Percentiles rank a stretch among this genome's conserved stretches.
phyloP scores from a whole-genome alignment of 768 basidiomycete species.

The Harrya chromipes region DNA sequence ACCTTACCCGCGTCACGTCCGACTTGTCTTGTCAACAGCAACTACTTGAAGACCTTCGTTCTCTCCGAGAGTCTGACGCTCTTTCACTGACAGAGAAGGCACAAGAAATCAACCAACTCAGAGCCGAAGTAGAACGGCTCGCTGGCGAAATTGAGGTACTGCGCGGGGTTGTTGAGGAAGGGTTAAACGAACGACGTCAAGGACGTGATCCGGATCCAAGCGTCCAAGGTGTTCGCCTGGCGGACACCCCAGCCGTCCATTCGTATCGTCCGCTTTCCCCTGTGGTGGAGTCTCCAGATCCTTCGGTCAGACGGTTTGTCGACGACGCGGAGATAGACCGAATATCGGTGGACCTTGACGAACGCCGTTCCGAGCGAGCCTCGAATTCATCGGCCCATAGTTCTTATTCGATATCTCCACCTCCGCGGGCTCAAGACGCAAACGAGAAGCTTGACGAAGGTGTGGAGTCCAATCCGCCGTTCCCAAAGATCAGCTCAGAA shows the following conservation, averaged over 20 bases:
- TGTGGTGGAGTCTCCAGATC: slow-evolving; percentile 1
- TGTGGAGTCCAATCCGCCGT: slow-evolving; percentile 43
- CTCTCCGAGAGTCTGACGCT: slow-evolving; percentile 60
- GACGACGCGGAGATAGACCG: slow-evolving; percentile 57
- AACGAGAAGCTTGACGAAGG: slow-evolving; percentile 24
- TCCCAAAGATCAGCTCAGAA: slow-evolving; percentile 80
- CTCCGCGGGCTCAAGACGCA: slow-evolving; percentile 1
- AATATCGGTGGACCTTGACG: slow-evolving; percentile 65
- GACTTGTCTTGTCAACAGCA: slow-evolving; percentile 78
- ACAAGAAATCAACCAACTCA: slow-evolving; percentile 63
- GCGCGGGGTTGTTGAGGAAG: slow-evolving; percentile 84
- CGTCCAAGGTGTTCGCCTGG: slow-evolving; percentile 3
- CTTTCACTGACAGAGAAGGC: slow-evolving; percentile 55
- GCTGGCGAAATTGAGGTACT: slow-evolving; percentile 84
- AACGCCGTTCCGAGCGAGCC: slow-evolving; percentile 54
- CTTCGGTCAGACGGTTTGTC: slow-evolving; percentile 39
- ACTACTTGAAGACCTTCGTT: slow-evolving; percentile 62
- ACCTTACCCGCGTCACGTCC: slow-evolving; percentile 72
- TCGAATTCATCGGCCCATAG: slow-evolving; percentile 27
- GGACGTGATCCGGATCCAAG: slow-evolving; percentile 41
- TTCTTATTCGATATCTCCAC: slow-evolving; percentile 5
- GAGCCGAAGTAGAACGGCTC: slow-evolving; percentile 75
- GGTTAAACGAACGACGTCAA: slow-evolving; percentile 67
- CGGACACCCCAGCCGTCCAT: background rate
- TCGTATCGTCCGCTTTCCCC: background rate